Evolutionary conservation across 805 yeast genomes (phyloP), one percentile per base, ranked within the genome.

Genomic region (Candida michaelii): DNA sequence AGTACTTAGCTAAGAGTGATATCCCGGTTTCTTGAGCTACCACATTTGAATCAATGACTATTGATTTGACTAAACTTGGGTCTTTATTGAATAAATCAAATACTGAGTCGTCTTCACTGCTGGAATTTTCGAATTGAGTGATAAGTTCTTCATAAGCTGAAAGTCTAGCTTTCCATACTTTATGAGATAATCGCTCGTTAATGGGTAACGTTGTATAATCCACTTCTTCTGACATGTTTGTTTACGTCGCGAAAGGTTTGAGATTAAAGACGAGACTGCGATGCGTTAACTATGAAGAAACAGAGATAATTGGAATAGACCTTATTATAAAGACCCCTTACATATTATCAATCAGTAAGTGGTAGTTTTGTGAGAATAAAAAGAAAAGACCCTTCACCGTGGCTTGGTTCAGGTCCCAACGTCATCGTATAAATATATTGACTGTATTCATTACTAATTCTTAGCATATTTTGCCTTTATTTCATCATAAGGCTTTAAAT

Each of bases 1-100:
- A 63, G 53, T 78, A 76, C 4, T 78, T 71, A 11, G 63, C 63
- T 5, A 88, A 59, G 6, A 85, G 74, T 3, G 65, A 59, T 15
- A 89, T 66, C 4, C 88, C 98, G 1, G 83, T 68, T 55, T 93
- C 98, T 50, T 89, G 96, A 0, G 98, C 96, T 13, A 85, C 93
- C 14, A 89, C 97, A 58, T 93, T 93, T 24, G 83, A 60, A 58
- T 93, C 99, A 2, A 78, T 71, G 6, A 85, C 82, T 30, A 83
- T 73, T 50, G 71, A 70, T 50, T 77, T 80, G 53, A 82, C 68
- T 2, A 74, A 40, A 8, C 77, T 82, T 0, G 89, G 83, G 42
- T 71, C 74, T 13, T 62, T 55, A 46, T 79, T 57, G 55, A 76
- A 79, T 3, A 67, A 67, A 16, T 61, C 62, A 53, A 85, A 82